Base-by-base conservation (phyloP, 805 yeast genomes). In the Schizosaccharomyces osmophilus region DNA sequence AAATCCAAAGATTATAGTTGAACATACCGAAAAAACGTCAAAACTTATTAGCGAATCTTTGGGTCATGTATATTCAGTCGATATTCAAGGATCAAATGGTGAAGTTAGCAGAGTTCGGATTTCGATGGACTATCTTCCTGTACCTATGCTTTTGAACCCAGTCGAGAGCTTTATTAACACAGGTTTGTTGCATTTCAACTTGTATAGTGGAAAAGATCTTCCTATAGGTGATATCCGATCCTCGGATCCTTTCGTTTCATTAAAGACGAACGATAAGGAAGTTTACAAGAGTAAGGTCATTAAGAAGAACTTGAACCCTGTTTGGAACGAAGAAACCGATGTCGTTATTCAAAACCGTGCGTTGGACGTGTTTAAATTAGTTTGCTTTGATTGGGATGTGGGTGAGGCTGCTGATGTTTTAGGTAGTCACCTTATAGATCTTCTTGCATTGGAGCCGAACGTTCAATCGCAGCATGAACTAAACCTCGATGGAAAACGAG, bases 301-400 rank as follows among this genome's bases (percentile, higher is more conserved):
- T 64, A 93, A 89, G 78, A 88, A 84, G 77, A 87, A 96, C 0
- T 76, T 93, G 66, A 79, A 85, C 63, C 99, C 99, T n/a, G 79
- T 74, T 1, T 93, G 90, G 89, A 83, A 90, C 69, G 96, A 88
- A 74, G 70, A 73, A 19, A 78, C 81, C 55, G 71, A 76, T 15
- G 73, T 82, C 48, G 78, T 77, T 43, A 74, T 88, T 24, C 68
- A 74, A 31, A 83, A 84, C 69, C 79, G 87, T 68, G 80, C 77
- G 62, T 81, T 80, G 67, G 81, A 86, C 11, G 70, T 71, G 4
- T 69, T 89, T 60, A 74, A 73, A 62, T 75, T 86, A 62, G 79
- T 76, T 62, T 80, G 85, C 17, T 77, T 69, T 68, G 99, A 93
- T 70, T 93, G 97, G 96, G 99, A 93, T 72, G 80, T 90, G 65